A percentile compares a stretch with the other conserved stretches of the same genome.
phyloP scores from a whole-genome alignment of 305 asterid species.

The Fraxinus angustifolia region DNA sequence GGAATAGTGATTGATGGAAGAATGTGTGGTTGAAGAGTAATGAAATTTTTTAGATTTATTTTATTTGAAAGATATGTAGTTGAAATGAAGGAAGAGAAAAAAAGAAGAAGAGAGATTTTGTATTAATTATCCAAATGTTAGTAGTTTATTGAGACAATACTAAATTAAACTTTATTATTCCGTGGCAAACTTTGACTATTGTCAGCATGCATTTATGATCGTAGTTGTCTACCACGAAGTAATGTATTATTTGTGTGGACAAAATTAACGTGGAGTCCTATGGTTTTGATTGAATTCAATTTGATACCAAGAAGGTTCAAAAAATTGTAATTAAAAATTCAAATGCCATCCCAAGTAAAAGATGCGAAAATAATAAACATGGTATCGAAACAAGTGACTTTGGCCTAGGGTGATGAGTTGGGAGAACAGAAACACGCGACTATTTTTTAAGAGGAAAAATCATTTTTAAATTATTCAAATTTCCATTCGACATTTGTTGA shows the following conservation, averaged over 20 bases:
- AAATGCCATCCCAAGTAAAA: neutral
- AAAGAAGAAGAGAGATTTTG: neutral
- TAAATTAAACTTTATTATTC: neutral
- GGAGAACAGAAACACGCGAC: neutral
- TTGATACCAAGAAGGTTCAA: neutral
- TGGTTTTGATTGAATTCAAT: neutral
- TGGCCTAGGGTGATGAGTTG: neutral
- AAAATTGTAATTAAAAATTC: neutral
- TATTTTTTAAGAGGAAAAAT: neutral
- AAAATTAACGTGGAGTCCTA: neutral
- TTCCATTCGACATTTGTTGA: neutral
- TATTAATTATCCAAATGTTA: neutral
- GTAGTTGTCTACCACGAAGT: neutral
- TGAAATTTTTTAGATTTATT: no score
- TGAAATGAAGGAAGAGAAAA: no score
- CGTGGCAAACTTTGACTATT: neutral
- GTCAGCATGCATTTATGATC: neutral
- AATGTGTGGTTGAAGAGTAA: no score
- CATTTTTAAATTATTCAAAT: neutral
- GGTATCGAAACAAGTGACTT: neutral
- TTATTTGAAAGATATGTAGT: no score
- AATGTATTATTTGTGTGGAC: neutral
- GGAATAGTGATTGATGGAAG: no score
- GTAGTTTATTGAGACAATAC: neutral
- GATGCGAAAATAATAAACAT: neutral